Base-by-base conservation (phyloP, 1,284 basidiomycete genomes). In the Mycena citricolor region DNA sequence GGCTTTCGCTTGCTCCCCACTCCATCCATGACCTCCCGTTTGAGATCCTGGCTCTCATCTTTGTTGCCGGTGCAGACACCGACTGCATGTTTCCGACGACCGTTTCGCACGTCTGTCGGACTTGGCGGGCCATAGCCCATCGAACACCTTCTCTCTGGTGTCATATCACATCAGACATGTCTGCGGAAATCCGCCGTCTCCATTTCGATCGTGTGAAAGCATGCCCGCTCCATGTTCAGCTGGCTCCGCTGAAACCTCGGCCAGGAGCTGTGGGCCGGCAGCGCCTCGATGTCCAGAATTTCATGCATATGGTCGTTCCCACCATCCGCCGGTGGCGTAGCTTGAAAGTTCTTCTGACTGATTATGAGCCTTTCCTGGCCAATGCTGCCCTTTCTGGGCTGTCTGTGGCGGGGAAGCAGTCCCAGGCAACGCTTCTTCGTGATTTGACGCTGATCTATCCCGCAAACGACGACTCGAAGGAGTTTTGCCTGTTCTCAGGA, bases 401-500 rank as follows among this genome's bases (percentile, higher is more conserved):
- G 50, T 81, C 76, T 54, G 66, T 65, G 7, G 59, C 60, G 21
- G 61, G 62, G 17, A 57, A 58, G 37, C 44, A 60, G 31, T 58
- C 62, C 16, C 65, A 68, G 40, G 79, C 73, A 1, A 67, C 65
- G 16, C 57, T 63, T 38, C 63, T 86, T 30, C 73, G 78, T 49
- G 73, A 77, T n/a, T 62, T 86, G 21, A 68, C 66, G 5, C 70
- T 86, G 14, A 60, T 77, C 13, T 79, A 82, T 57, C 75, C 77
- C 16, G 64, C 65, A 33, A 86, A 86, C 55, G 83, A 86, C 51
- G 82, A 85, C 57, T 68, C 70, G 14, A 79, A 79, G 58, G 77
- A 81, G 57, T 86, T 81, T 50, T 62, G 65, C 34, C 70, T 84
- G 31, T 86, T 86, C 60, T 71, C 71, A 26, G 81, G 78, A n/a